phyloP scores from a whole-genome alignment of 225 moss, liverwort and hornwort genomes.

The Pseudisothecium myosuroides region DNA sequence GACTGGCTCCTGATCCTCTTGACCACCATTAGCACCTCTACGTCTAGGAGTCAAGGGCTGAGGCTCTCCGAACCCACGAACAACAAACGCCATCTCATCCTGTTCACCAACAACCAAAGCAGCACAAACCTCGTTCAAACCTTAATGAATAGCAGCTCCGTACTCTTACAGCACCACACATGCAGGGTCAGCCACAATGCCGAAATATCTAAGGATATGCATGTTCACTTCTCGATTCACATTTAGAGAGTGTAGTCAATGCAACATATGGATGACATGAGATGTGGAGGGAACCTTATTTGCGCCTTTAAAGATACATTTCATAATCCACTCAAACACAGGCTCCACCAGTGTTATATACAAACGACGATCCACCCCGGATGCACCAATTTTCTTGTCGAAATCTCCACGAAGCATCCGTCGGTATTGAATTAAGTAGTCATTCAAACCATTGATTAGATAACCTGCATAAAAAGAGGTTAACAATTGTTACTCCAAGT shows the following conservation, averaged over 20 bases:
- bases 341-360: slow-evolving; percentile 81
- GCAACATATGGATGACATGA: neutral
- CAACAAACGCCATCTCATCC: slow-evolving; percentile 57
- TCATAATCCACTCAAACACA: slow-evolving; percentile 88
- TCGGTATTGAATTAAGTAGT: slow-evolving; percentile 68
- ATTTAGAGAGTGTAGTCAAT: neutral
- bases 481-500: neutral
- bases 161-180: neutral
- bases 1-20: slow-evolving; percentile 43
- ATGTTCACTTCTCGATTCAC: neutral
- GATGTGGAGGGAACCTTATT: slow-evolving; percentile 50
- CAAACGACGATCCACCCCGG: slow-evolving; percentile 68
- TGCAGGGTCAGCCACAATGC: neutral
- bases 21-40: slow-evolving; percentile 12
- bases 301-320: slow-evolving; percentile 70
- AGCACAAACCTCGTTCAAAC: neutral
- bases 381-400: slow-evolving; percentile 40
- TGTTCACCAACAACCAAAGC: slow-evolving; percentile 18
- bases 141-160: neutral
- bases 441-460: slow-evolving; percentile 65
- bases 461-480: slow-evolving; percentile 37
- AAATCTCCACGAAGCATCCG: slow-evolving; percentile 75
- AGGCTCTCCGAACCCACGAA: slow-evolving; percentile 57
- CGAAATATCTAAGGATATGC: neutral
- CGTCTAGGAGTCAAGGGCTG: slow-evolving; percentile 27